These are phyloP conservation scores for Ustilago vetiveriae DNA, from an alignment of 1,284 basidiomycete genomes.

Conservation along the genomic window DNA sequence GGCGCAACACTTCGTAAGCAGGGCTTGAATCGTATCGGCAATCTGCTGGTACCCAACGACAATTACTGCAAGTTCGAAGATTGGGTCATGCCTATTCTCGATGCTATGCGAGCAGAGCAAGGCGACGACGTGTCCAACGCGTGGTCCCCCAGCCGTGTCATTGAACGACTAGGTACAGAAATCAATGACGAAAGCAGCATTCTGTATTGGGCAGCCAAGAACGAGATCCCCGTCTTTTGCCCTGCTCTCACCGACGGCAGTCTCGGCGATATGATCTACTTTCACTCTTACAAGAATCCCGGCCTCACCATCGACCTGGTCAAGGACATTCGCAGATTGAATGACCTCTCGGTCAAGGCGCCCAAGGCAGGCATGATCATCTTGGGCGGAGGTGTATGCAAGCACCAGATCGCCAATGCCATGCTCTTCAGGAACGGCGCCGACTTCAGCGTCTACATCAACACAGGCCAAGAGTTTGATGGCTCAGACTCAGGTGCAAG, in stretches of 20 bases:
- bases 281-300: slow-evolving; percentile 81
- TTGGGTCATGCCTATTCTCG: slow-evolving; percentile 94
- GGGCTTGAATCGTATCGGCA: slow-evolving; percentile 97
- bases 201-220: slow-evolving; percentile 97
- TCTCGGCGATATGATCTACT: slow-evolving; percentile 98
- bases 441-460: slow-evolving; percentile 97
- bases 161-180: slow-evolving; percentile 89
- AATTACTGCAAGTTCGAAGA: slow-evolving; percentile 99
- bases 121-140: slow-evolving; percentile 71
- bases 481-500: slow-evolving; percentile 96
- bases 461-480: slow-evolving; percentile 98
- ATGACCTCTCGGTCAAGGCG: slow-evolving; percentile 87
- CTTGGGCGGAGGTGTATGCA: slow-evolving; percentile 96
- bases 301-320: slow-evolving; percentile 93
- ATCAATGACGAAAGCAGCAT: slow-evolving; percentile 92
- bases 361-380: slow-evolving; percentile 98
- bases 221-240: slow-evolving; percentile 97
- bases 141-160: slow-evolving; percentile 96
- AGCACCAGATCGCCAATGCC: slow-evolving; percentile 98
- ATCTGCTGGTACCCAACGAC: slow-evolving; percentile 95
- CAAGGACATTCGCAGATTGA: slow-evolving; percentile 88
- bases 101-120: slow-evolving; percentile 90
- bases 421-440: slow-evolving; percentile 99
- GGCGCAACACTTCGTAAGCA: slow-evolving; percentile 85
- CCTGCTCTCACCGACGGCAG: slow-evolving; percentile 98